These are phyloP conservation scores for Calonectria fujianensis DNA, from an alignment of 2,329 filamentous ascomycete genomes.

Conservation along the genomic window DNA sequence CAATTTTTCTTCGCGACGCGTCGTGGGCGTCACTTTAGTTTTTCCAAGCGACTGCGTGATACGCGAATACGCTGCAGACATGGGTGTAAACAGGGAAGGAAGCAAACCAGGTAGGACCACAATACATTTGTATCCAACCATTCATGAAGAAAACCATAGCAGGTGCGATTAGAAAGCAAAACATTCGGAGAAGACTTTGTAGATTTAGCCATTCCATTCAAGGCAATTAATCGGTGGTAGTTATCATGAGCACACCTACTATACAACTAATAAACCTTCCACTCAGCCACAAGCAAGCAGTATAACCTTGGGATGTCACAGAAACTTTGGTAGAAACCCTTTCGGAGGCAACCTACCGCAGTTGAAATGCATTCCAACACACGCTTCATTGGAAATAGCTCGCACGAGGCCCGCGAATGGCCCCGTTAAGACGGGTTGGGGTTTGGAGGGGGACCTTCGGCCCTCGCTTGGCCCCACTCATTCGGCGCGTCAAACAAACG, in stretches of 20 bases:
- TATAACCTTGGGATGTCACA: not conserved
- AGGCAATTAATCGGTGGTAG: not conserved
- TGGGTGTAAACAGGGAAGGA: not conserved
- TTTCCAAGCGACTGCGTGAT: not conserved
- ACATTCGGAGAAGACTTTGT: not conserved
- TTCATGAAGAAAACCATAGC: not conserved
- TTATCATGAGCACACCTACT: not conserved
- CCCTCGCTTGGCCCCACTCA: conserved; percentile 1
- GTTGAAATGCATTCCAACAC: not conserved
- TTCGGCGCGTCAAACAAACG: conserved; percentile 40
- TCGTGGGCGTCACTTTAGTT: not conserved
- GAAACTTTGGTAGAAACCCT: not conserved
- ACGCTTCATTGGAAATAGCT: not conserved
- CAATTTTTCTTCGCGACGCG: conserved; percentile 3
- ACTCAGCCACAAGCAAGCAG: not conserved
- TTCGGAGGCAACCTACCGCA: not conserved
- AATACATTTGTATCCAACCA: not conserved
- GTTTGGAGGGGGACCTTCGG: not conserved
- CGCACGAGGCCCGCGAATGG: not conserved
- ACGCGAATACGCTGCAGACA: not conserved
- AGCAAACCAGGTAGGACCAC: not conserved
- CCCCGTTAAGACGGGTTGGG: not conserved
- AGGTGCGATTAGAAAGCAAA: not conserved
- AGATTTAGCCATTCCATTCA: not conserved
- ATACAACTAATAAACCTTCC: not conserved